These are phyloP conservation scores for Mycosphaerella sp. DNA, from an alignment of 2,329 filamentous ascomycete genomes.

Conservation along the genomic window DNA sequence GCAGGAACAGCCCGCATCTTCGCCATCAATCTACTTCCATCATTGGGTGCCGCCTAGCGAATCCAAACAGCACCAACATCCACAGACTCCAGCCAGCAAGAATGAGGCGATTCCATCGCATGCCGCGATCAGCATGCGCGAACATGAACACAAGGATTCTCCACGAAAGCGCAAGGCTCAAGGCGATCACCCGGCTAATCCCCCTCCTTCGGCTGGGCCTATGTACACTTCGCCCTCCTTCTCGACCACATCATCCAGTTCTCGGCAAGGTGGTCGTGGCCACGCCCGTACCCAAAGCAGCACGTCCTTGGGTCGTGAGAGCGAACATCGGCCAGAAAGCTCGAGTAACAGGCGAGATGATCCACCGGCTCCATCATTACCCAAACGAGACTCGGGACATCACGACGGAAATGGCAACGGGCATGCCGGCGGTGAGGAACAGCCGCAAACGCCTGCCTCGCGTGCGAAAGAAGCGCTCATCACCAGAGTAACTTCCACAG, in stretches of 20 bases:
- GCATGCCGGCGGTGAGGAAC: slow-evolving; percentile 8
- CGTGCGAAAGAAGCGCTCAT: slow-evolving; percentile 8
- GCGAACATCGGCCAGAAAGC: slow-evolving; percentile 22
- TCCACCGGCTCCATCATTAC: slow-evolving; percentile 3
- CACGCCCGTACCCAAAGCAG: slow-evolving; percentile 63
- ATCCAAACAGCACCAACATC: slow-evolving; percentile 52
- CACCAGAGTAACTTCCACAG: slow-evolving; percentile 11
- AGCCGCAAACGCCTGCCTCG: slow-evolving; percentile 8
- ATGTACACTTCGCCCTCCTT: slow-evolving; percentile 47
- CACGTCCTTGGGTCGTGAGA: slow-evolving; percentile 40
- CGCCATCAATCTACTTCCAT: slow-evolving; percentile 79
- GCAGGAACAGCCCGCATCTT: slow-evolving; percentile 59
- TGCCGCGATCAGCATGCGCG: slow-evolving; percentile 46
- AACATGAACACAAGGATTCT: slow-evolving; percentile 62
- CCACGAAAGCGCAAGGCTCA: slow-evolving; percentile 79
- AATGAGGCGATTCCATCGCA: slow-evolving; percentile 44
- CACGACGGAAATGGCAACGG: slow-evolving; percentile 8
- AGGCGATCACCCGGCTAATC: slow-evolving; percentile 47
- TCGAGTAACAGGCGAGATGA: slow-evolving; percentile 21
- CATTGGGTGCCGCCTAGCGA: slow-evolving; percentile 80
- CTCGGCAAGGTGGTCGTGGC: slow-evolving; percentile 52
- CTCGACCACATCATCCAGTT: slow-evolving; percentile 51
- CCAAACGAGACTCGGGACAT: slow-evolving; percentile 2
- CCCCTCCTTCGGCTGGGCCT: slow-evolving; percentile 47
- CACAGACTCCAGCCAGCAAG: slow-evolving; percentile 65